These are phyloP conservation scores for Chlamydomonas sp. DNA, from an alignment of 139 green algal genomes.

Conservation along the genomic window DNA sequence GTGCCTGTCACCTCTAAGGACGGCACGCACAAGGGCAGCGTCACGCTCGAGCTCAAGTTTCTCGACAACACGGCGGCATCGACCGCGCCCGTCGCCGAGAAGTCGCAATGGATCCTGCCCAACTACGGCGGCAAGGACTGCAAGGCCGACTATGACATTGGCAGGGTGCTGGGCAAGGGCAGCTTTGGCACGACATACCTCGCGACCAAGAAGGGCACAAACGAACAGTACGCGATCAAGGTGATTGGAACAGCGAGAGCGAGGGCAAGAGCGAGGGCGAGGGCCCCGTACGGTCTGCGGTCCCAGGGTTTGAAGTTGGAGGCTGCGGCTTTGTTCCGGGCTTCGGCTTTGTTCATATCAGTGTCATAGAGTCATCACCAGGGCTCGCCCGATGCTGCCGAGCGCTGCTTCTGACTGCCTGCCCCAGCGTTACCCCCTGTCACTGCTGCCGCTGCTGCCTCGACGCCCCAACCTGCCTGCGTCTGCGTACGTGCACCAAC, in stretches of 20 bases:
- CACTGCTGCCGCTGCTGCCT: not conserved
- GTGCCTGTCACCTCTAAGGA: not conserved
- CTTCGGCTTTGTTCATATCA: too few relatives aligned
- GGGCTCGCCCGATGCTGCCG: not conserved
- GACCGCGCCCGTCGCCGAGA: constrained; percentile 12
- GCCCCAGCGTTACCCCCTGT: too few relatives aligned
- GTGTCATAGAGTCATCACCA: not conserved
- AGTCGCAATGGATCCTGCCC: constrained; percentile 27
- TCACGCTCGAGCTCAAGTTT: not conserved
- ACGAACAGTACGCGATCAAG: constrained; percentile 20
- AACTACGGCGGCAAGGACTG: constrained; percentile 23
- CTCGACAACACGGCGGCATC: not conserved
- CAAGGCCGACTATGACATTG: constrained; percentile 32
- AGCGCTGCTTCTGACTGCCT: not conserved
- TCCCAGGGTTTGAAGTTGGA: too few relatives aligned
- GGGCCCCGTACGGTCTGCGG: not conserved
- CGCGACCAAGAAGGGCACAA: constrained; percentile 32
- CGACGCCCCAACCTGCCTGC: not conserved
- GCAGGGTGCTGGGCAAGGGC: constrained; percentile 47
- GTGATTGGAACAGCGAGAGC: too few relatives aligned
- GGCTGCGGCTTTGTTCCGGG: too few relatives aligned
- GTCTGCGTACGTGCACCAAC: not conserved
- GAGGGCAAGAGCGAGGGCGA: not conserved
- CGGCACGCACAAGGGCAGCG: not conserved
- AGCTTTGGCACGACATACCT: constrained; percentile 49